phyloP scores from a whole-genome alignment of 2,329 filamentous ascomycete species.

The Hypoxylon rubiginosum region DNA sequence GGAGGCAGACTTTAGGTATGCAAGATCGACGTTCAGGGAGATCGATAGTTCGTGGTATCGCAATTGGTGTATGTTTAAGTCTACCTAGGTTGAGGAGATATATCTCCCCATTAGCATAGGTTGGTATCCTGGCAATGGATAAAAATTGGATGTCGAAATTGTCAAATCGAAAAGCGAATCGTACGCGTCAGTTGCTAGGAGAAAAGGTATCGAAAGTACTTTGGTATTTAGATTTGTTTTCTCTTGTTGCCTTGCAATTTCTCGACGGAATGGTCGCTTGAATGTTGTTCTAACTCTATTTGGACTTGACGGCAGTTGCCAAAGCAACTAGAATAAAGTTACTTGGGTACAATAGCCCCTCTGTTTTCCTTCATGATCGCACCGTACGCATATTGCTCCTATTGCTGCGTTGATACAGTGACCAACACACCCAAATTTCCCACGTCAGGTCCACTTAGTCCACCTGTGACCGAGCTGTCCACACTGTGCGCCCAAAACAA shows the following conservation, averaged over 20 bases:
- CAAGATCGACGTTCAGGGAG: background rate
- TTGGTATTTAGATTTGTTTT: background rate
- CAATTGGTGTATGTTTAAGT: constrained; percentile 24
- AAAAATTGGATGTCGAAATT: constrained; percentile 4
- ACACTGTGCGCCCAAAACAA: constrained; percentile 42
- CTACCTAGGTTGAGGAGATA: constrained; percentile 22
- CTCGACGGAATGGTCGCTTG: constrained; percentile 18
- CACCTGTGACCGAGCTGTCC: constrained; percentile 13
- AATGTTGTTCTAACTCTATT: constrained; percentile 38
- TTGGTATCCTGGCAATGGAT: constrained; percentile 18
- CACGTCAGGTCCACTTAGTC: constrained; percentile 20
- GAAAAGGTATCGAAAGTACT: background rate
- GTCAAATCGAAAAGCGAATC: constrained; percentile 11
- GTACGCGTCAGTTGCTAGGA: constrained; percentile 8
- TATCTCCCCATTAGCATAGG: constrained; percentile 25
- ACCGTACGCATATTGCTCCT: constrained; percentile 8
- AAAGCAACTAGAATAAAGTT: constrained; percentile 29
- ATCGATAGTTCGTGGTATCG: constrained; percentile 15
- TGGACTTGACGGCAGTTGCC: constrained; percentile 30
- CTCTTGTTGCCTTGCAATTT: constrained; percentile 24
- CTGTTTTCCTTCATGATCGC: background rate
- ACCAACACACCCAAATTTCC: background rate
- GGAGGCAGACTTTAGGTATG: constrained; percentile 44
- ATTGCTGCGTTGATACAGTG: background rate
- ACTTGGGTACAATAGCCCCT: constrained; percentile 22